phyloP scores from a whole-genome alignment of 495 filamentous ascomycete species.

The Podospora pseudopauciseta region DNA sequence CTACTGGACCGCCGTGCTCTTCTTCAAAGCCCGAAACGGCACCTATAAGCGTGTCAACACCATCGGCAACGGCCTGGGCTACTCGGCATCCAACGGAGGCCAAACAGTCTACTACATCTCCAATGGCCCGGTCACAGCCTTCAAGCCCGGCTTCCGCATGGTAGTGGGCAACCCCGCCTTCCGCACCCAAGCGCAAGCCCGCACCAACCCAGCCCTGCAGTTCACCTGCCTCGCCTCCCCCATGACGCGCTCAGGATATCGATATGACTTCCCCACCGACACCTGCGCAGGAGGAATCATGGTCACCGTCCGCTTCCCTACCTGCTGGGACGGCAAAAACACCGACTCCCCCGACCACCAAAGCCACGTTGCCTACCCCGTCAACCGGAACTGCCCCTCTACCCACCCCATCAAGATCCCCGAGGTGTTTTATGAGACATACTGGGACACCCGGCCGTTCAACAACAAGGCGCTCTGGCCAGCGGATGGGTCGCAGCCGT shows the following conservation, averaged over 20 bases:
- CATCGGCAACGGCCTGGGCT: constrained; percentile 19
- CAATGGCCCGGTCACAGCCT: constrained; percentile 38
- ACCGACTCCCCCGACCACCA: constrained; percentile 36
- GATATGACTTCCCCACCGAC: constrained; percentile 30
- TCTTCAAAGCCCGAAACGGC: constrained; percentile 30
- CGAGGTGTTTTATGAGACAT: constrained; percentile 42
- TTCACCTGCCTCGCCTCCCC: constrained; percentile 33
- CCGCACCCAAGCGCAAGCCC: constrained; percentile 24
- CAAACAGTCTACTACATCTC: constrained; percentile 43
- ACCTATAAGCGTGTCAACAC: constrained; percentile 38
- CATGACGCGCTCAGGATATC: constrained; percentile 27
- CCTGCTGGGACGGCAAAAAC: constrained; percentile 30
- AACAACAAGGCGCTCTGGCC: constrained; percentile 42
- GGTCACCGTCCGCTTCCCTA: constrained; percentile 35
- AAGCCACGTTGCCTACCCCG: constrained; percentile 39
- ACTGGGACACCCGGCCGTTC: constrained; percentile 39
- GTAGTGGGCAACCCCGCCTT: constrained; percentile 58
- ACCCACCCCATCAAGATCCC: constrained; percentile 35
- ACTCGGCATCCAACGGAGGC: constrained; percentile 27
- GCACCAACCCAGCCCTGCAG: constrained; percentile 35
- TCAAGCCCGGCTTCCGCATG: constrained; percentile 63
- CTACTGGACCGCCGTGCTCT: constrained; percentile 11
- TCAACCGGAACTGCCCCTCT: constrained; percentile 31
- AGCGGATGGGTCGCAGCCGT: constrained; percentile 41
- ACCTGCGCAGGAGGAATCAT: constrained; percentile 37